Base-by-base conservation (phyloP, 768 basidiomycete species). In the Dentipellis fragilis region DNA sequence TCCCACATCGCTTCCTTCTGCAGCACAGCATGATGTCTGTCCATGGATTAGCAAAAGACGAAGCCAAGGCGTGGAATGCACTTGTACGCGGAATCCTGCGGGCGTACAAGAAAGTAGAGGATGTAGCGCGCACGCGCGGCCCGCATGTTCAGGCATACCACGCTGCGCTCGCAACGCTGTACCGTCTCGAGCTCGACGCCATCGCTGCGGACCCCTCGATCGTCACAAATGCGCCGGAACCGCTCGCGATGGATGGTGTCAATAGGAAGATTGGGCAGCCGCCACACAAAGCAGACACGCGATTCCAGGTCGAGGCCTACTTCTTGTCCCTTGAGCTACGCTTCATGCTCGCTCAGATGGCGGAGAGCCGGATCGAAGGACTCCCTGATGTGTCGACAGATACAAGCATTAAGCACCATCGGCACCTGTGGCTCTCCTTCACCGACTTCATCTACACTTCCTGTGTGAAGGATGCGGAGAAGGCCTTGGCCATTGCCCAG, bases 241-340 rank as follows among this genome's bases (percentile, higher is more conserved):
- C 64, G 1, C 17, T 58, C 7, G 70, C 69, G 0, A 56, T 73
- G 49, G 42, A 38, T 2, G 59, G 59, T 9, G 70, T 72, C 14
- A 65, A 61, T 46, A 55, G 40, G 50, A 62, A 67, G 49, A 64
- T 72, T 2, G 72, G 71, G 1, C 66, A 68, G 37, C 67, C 70
- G 0, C 67, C 64, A 1, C 72, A 71, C n/a, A 67, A 64, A 35
- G 69, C 71, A 5, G 68, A 71, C 48, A 62, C 63, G 0, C 67
- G 69, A 8, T 70, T 68, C 62, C 62, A 63, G 35, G 62, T 71
- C 36, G 71, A 72, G 42, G 73, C 67, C 0, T 64, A 69, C 56
- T 63, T 69, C 57, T 56, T 67, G 11, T 67, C 68, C 10, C 65
- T 75, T 45, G 66, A 71, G 17, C 54, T 73, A 6, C 71, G 74